phyloP scores from a whole-genome alignment of 2,329 filamentous ascomycete genomes.

The Trichoderma sp. region DNA sequence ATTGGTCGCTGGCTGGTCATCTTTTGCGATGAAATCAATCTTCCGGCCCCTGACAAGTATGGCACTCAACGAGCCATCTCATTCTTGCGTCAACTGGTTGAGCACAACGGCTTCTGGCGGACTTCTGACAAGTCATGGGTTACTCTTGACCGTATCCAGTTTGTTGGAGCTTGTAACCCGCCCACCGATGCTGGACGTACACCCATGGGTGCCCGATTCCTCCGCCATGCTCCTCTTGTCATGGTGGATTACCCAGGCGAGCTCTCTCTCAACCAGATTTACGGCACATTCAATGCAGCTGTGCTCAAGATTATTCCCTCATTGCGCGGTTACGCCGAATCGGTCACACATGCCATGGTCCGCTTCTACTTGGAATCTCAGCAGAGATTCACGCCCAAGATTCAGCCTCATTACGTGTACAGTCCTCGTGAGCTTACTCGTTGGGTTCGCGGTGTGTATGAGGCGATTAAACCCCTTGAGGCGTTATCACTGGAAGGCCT shows the following conservation, averaged over 20 bases:
- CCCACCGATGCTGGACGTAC: slow-evolving; percentile 97
- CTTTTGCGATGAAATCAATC: slow-evolving; percentile 99
- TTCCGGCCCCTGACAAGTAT: slow-evolving; percentile 96
- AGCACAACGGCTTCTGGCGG: slow-evolving; percentile 99
- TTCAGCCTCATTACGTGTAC: slow-evolving; percentile 99
- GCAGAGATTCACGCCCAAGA: slow-evolving; percentile 89
- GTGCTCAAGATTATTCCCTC: slow-evolving; percentile 95
- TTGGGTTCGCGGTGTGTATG: slow-evolving; percentile 97
- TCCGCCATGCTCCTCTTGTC: slow-evolving; percentile 94
- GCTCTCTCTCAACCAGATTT: slow-evolving; percentile 92
- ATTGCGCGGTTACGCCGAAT: slow-evolving; percentile 90
- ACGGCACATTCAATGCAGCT: slow-evolving; percentile 95
- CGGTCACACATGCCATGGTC: slow-evolving; percentile 96
- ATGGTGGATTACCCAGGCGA: slow-evolving; percentile 99
- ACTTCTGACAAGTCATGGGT: slow-evolving; percentile 98
- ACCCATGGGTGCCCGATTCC: slow-evolving; percentile 87
- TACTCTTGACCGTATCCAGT: slow-evolving; percentile 95
- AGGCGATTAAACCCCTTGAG: slow-evolving; percentile 92
- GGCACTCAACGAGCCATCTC: slow-evolving; percentile 96
- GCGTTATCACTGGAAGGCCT: slow-evolving; percentile 85
- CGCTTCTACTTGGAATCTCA: slow-evolving; percentile 95
- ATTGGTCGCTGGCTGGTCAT: slow-evolving; percentile 97
- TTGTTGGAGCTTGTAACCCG: slow-evolving; percentile 97
- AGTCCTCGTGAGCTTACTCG: slow-evolving; percentile 96
- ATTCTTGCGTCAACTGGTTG: slow-evolving; percentile 94